phyloP scores from a whole-genome alignment of 352 stramenopile species.

The Pythium apleroticum region DNA sequence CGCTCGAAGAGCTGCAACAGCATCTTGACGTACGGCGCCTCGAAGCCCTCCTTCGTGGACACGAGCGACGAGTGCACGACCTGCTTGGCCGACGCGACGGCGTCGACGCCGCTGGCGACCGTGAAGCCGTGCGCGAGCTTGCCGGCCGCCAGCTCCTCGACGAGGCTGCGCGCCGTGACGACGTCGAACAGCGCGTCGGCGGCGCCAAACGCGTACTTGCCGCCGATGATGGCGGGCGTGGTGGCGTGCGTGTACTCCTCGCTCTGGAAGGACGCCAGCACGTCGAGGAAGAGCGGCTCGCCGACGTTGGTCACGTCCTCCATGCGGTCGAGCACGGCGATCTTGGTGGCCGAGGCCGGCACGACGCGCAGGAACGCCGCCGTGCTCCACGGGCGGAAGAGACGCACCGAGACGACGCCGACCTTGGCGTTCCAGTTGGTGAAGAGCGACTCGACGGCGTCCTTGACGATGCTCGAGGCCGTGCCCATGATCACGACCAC shows the following conservation, averaged over 20 bases:
- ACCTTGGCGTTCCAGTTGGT: slow-evolving; percentile 85
- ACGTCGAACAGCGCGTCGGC: slow-evolving; percentile 80
- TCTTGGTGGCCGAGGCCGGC: slow-evolving; percentile 67
- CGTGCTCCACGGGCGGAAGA: slow-evolving; percentile 90
- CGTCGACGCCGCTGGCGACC: slow-evolving; percentile 35
- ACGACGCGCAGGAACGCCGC: slow-evolving; percentile 76
- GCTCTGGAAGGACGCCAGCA: slow-evolving; percentile 89
- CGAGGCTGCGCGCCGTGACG: slow-evolving; percentile 71
- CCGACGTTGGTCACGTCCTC: slow-evolving; percentile 85
- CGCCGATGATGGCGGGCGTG: slow-evolving; percentile 70
- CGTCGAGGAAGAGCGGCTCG: slow-evolving; percentile 92
- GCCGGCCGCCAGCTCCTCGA: slow-evolving; percentile 61
- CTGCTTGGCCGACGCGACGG: slow-evolving; percentile 37
- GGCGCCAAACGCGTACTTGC: slow-evolving; percentile 75
- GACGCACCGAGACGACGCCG: slow-evolving; percentile 85
- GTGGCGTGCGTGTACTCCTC: slow-evolving; percentile 63
- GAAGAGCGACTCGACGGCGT: slow-evolving; percentile 84
- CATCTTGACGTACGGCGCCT: slow-evolving; percentile 81
- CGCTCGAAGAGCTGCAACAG: slow-evolving; percentile 73
- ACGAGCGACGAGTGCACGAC: slow-evolving; percentile 53
- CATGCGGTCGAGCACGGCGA: slow-evolving; percentile 91
- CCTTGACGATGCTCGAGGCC: slow-evolving; percentile 84
- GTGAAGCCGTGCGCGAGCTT: slow-evolving; percentile 75
- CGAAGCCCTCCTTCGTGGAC: slow-evolving; percentile 57
- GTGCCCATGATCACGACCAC: slow-evolving; percentile 92